phyloP scores from a whole-genome alignment of 805 yeast genomes.

The Blastobotrys mokoenaii region DNA sequence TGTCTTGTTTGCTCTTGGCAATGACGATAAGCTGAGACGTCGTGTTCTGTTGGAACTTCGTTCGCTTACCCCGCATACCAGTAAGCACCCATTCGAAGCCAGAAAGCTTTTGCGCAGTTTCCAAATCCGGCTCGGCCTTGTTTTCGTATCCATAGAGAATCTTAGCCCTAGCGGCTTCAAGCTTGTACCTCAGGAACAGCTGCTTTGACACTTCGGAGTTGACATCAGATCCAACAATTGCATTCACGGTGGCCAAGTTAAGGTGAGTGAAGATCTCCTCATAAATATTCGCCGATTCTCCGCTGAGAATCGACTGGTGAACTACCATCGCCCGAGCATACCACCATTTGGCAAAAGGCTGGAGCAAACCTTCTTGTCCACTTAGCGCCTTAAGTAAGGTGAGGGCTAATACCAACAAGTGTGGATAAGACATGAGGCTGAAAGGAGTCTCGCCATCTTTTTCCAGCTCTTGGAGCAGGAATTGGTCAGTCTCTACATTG shows the following conservation, averaged over 20 bases:
- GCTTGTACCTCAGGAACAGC: conserved; percentile 41
- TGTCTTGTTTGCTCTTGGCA: conserved; percentile 39
- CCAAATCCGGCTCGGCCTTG: conserved; percentile 18
- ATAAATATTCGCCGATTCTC: conserved; percentile 14
- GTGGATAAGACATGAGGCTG: conserved; percentile 45
- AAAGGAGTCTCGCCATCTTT: conserved; percentile 68
- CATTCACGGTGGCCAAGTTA: not conserved
- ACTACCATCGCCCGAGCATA: conserved; percentile 27
- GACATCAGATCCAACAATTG: not conserved
- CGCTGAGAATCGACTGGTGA: conserved; percentile 27
- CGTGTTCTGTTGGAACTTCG: conserved; percentile 69
- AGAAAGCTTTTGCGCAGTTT: conserved; percentile 37
- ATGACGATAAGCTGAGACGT: conserved; percentile 67
- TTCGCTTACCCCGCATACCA: conserved; percentile 82
- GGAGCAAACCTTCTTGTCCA: conserved; percentile 10
- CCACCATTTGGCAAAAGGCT: conserved; percentile 22
- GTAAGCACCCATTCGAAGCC: conserved; percentile 61
- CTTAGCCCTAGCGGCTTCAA: conserved; percentile 57
- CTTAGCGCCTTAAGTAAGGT: conserved; percentile 37
- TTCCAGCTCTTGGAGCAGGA: conserved; percentile 32
- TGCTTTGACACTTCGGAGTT: conserved; percentile 14
- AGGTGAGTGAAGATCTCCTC: not conserved
- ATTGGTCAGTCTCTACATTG: conserved; percentile 21
- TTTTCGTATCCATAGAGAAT: conserved; percentile 26
- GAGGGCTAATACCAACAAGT: conserved; percentile 37